phyloP scores from a whole-genome alignment of 306 rosid species.

The Bauhinia variegata region DNA sequence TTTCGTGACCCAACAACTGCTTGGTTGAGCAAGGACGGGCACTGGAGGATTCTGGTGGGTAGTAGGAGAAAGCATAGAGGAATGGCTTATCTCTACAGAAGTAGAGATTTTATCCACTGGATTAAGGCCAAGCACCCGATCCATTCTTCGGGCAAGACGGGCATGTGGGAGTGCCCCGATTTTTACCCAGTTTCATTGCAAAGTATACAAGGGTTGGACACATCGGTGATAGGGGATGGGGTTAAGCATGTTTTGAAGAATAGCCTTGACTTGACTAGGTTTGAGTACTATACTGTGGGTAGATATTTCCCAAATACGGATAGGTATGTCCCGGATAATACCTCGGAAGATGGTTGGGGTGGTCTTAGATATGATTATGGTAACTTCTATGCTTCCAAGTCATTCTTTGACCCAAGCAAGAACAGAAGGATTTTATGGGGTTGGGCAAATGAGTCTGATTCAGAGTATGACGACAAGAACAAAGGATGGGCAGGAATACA shows the following conservation, averaged over 20 bases:
- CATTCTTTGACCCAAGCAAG: constrained; percentile 68
- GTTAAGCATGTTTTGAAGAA: constrained; percentile 70
- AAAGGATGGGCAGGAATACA: constrained; percentile 97
- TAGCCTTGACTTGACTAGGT: constrained; percentile 77
- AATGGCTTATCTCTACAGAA: constrained; percentile 61
- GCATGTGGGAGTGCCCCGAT: constrained; percentile 93
- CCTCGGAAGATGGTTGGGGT: constrained; percentile 68
- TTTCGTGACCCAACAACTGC: constrained; percentile 90
- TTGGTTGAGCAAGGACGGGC: constrained; percentile 57
- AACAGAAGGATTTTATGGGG: constrained; percentile 79
- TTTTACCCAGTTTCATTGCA: constrained; percentile 63
- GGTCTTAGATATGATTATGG: constrained; percentile 87
- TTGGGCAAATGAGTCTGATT: constrained; percentile 91
- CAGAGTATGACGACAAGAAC: constrained; percentile 27
- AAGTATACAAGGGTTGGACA: constrained; percentile 55
- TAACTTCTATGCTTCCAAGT: constrained; percentile 84
- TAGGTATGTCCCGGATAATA: constrained; percentile 62
- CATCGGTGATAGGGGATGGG: constrained; percentile 38
- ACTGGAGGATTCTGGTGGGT: constrained; percentile 73
- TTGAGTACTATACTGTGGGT: constrained; percentile 78
- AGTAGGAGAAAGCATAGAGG: constrained; percentile 53
- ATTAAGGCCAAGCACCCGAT: constrained; percentile 67
- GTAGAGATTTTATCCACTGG: constrained; percentile 67
- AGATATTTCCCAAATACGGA: constrained; percentile 46
- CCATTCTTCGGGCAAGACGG: constrained; percentile 57